Evolutionary conservation across 352 stramenopile genomes (phyloP), one percentile per base, ranked within the genome.

Genomic region (Phytophthora nicotianae): DNA sequence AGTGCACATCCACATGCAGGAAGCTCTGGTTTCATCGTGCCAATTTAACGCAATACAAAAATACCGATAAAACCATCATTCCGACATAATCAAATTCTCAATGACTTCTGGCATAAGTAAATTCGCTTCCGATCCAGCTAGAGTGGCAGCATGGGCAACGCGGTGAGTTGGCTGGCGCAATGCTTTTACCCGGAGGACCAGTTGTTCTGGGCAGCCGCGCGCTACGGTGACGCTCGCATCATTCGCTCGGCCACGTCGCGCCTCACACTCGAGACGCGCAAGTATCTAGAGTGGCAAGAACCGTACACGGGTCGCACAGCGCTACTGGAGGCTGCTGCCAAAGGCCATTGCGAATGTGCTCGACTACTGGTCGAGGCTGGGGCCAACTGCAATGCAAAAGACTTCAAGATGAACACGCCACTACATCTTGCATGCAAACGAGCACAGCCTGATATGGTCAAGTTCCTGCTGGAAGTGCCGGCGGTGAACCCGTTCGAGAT

Each of bases 211-310:
- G 62, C 76, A 24, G 79, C 77, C 0, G 79, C 75, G 42, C 70
- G 67, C 23, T 74, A 72, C 7, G 74, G 66, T n/a, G 69, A 88
- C 40, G 65, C 65, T 42, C 24, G 66, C 10, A 33, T 65, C 20
- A 70, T 89, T 26, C 79, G 68, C 20, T 59, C 55, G 7, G 72
- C 74, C 16, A 55, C 75, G 32, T 66, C 60, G 21, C 65, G 65
- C 9, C 67, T 86, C 5, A 86, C 74, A 21, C 61, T 57, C 1
- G 60, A 75, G 45, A 86, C 70, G 20, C 75, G 66, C 26, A 59
- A 68, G 23, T 76, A 68, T 38, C 50, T 90, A n/a, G 77, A 89
- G 46, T 89, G 75, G 72, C 72, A 84, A 23, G 78, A 89, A 52
- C 73, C 75, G 7, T 75, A 67, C 48, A 79, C 64, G 1, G 69